phyloP scores from a whole-genome alignment of 805 yeast species.

The Sporopachydermia lactativora region DNA sequence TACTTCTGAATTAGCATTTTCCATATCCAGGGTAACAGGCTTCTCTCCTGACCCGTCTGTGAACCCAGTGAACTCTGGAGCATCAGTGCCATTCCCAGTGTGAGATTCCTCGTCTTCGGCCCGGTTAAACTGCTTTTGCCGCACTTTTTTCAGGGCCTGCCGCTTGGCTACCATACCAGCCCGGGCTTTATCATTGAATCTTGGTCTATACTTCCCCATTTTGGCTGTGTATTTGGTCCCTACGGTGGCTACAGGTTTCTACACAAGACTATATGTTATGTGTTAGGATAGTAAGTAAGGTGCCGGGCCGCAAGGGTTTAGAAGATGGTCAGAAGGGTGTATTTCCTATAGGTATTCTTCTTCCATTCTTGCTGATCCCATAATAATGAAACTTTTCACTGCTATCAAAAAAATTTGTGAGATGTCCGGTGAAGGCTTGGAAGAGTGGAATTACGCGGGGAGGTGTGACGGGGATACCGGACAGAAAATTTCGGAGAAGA shows the following conservation, averaged over 20 bases:
- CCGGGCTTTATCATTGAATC: conserved; percentile 79
- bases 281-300: conserved; percentile 3
- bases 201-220: conserved; percentile 73
- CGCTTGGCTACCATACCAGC: conserved; percentile 74
- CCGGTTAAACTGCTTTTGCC: conserved; percentile 56
- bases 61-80: no score
- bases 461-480: no score
- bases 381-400: neutral
- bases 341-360: no score
- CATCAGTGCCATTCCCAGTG: conserved; percentile 10
- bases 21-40: conserved; percentile 8
- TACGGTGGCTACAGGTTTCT: neutral
- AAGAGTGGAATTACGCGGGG: no score
- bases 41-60: conserved; percentile 8
- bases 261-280: neutral
- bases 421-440: no score
- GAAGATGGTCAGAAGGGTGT: neutral
- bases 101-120: conserved; percentile 28
- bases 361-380: no score
- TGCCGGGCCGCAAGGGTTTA: conserved; percentile 3
- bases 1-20: conserved; percentile 43
- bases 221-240: no score
- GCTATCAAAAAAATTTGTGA: no score
- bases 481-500: no score
- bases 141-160: conserved; percentile 46